Evolutionary conservation across 495 filamentous ascomycete species (phyloP).

Genomic region (Rostrohypoxylon terebratum): DNA sequence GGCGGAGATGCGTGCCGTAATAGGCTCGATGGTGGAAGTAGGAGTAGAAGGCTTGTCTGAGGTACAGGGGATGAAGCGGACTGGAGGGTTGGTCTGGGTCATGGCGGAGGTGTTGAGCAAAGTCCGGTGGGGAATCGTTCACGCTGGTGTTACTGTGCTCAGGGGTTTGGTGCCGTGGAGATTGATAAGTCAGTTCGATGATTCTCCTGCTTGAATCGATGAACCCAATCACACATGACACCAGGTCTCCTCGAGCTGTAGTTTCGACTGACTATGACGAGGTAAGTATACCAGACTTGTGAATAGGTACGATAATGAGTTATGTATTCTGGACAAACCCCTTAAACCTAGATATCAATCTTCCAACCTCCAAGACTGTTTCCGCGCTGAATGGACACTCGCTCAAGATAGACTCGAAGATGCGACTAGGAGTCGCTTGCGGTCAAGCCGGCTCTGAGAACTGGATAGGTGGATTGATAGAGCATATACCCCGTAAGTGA

Average conservation of each 20-base stretch:
- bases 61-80: conserved; percentile 46
- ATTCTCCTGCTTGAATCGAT: conserved; percentile 14
- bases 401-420: background rate
- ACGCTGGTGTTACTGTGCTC: conserved; percentile 67
- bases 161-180: conserved; percentile 50
- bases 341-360: background rate
- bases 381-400: background rate
- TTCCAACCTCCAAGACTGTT: background rate
- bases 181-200: conserved; percentile 40
- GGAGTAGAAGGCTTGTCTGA: conserved; percentile 43
- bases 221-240: background rate
- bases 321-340: background rate
- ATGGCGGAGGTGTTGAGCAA: conserved; percentile 66
- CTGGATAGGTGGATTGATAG: conserved; percentile 30
- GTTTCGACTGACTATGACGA: background rate
- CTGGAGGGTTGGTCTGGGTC: conserved; percentile 55
- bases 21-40: conserved; percentile 49
- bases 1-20: conserved; percentile 55
- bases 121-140: conserved; percentile 68
- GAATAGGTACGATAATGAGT: no score
- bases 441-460: background rate
- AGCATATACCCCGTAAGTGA: conserved; percentile 28
- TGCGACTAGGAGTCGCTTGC: background rate
- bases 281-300: background rate
- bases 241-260: background rate